A percentile compares a stretch with the other conserved stretches of the same genome.
These are phyloP conservation scores for Dothistroma pini DNA, from an alignment of 2,329 filamentous ascomycete species.

Conservation along the genomic window DNA sequence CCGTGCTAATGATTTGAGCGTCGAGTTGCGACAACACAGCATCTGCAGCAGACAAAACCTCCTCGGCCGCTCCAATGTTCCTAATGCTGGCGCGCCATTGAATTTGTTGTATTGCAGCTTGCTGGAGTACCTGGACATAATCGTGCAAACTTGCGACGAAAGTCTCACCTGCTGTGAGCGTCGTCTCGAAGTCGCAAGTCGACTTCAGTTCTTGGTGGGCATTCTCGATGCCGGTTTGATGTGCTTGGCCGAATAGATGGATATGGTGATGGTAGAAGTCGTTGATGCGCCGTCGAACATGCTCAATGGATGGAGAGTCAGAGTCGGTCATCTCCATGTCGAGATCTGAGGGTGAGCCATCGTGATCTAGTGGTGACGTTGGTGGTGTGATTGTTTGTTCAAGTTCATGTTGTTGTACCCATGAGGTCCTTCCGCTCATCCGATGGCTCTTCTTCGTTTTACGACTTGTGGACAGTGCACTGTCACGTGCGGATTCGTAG, in stretches of 20 bases:
- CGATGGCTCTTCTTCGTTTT: not conserved
- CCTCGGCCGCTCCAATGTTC: not conserved
- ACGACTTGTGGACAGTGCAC: not conserved
- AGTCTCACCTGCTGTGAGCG: not conserved
- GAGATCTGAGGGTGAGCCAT: not conserved
- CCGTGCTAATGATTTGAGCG: not conserved
- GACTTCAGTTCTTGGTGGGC: not conserved
- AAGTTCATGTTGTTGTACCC: too few relatives aligned
- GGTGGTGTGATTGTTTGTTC: not conserved
- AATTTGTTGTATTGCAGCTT: constrained; percentile 2
- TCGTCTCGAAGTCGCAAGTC: too few relatives aligned
- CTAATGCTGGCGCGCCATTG: not conserved
- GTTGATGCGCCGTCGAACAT: not conserved
- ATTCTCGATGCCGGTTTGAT: not conserved
- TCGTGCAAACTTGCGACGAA: not conserved
- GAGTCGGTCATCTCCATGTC: not conserved
- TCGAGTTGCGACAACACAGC: not conserved
- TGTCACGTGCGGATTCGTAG: not conserved
- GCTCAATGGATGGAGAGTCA: not conserved
- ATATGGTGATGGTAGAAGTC: not conserved
- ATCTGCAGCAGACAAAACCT: not conserved
- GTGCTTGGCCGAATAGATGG: not conserved
- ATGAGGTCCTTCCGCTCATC: not conserved
- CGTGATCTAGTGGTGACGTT: not conserved
- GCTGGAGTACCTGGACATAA: not conserved